Evolutionary conservation across 108 stramenopile genomes (phyloP).

Genomic region (Skeletonema potamos): DNA sequence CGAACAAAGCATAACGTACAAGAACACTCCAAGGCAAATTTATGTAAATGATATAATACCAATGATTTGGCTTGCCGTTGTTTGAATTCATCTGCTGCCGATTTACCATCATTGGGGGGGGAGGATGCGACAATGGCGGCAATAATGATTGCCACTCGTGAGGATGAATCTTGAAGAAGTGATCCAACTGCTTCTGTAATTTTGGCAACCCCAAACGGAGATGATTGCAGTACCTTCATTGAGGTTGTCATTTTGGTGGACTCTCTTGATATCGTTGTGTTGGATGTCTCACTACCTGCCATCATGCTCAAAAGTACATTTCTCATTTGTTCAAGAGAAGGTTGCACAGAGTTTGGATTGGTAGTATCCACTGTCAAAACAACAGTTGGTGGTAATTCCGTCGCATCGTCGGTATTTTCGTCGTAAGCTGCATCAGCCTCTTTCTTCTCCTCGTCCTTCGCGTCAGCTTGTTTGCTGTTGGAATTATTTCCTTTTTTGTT

Average conservation of each 20-base stretch:
- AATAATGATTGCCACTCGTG: slow-evolving; percentile 10
- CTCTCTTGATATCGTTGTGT: background rate
- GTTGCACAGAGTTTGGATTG: slow-evolving; percentile 14
- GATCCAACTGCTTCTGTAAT: slow-evolving; percentile 15
- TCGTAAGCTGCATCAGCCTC: background rate
- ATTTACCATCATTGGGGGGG: background rate
- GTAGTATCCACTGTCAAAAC: slow-evolving; percentile 18
- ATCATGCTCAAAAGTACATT: slow-evolving; percentile 11
- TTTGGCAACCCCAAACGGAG: slow-evolving; percentile 15
- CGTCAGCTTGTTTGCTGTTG: slow-evolving; percentile 9
- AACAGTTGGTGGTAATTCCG: slow-evolving; percentile 12
- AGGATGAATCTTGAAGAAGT: background rate
- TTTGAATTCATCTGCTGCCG: slow-evolving; percentile 45
- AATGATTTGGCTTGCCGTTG: slow-evolving; percentile 58
- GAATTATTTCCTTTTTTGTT: background rate
- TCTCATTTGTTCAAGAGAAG: slow-evolving; percentile 28
- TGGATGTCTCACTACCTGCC: background rate
- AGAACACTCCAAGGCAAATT: slow-evolving; percentile 65
- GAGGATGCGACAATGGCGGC: slow-evolving; percentile 27
- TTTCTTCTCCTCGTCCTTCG: slow-evolving; percentile 24
- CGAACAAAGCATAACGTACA: slow-evolving; percentile 61
- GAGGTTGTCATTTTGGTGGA: slow-evolving; percentile 10
- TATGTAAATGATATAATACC: slow-evolving; percentile 79
- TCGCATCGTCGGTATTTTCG: background rate
- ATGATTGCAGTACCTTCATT: slow-evolving; percentile 15